These are phyloP conservation scores for Trichoderma breve DNA, from an alignment of 2,329 filamentous ascomycete genomes.

Conservation along the genomic window DNA sequence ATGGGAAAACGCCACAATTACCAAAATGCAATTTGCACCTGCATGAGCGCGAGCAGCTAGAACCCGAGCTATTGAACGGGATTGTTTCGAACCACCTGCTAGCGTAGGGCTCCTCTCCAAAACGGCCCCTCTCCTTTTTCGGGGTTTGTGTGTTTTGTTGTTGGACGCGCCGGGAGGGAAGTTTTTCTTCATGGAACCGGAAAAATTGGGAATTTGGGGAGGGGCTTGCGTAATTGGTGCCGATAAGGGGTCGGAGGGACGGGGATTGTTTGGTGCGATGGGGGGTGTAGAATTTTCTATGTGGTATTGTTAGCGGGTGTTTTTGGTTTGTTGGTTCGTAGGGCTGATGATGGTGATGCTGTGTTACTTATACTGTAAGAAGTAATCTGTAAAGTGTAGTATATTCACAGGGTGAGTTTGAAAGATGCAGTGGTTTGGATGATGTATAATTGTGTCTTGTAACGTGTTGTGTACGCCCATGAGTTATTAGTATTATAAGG, in stretches of 20 bases:
- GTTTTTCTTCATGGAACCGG: neutral
- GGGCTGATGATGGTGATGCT: neutral
- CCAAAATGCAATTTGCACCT: constrained; percentile 1
- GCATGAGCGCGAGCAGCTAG: neutral
- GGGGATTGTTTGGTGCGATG: constrained; percentile 1
- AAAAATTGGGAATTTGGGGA: no score
- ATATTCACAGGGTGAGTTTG: neutral
- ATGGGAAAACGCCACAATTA: neutral
- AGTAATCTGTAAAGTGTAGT: neutral
- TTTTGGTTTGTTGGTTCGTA: neutral
- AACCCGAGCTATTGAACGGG: neutral
- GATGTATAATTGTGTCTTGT: neutral
- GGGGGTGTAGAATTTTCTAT: neutral
- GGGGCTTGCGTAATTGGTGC: constrained; percentile 10
- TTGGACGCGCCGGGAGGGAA: neutral
- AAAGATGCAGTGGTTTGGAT: neutral
- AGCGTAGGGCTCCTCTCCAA: no score
- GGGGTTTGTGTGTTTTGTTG: neutral
- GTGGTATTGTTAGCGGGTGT: neutral
- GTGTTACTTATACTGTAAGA: neutral
- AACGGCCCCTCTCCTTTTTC: no score
- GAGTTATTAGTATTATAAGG: neutral
- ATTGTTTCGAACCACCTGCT: no score
- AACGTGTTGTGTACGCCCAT: neutral
- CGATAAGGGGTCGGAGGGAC: constrained; percentile 6